These are phyloP conservation scores for Ophiostoma sp. DNA, from an alignment of 2,329 filamentous ascomycete genomes.

Conservation along the genomic window DNA sequence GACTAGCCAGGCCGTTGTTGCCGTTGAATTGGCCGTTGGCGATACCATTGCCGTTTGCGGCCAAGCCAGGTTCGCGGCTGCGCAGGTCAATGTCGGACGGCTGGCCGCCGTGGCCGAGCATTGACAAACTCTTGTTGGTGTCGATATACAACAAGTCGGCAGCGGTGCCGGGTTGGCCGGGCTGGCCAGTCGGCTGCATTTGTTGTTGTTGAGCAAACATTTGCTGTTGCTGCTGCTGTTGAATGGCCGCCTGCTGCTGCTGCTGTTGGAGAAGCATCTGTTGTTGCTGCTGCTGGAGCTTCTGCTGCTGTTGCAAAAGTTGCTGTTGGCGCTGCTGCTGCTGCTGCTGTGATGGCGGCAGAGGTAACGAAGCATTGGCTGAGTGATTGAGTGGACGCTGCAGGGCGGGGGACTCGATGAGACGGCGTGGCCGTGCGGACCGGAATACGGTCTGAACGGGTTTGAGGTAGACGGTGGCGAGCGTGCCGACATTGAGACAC, in stretches of 20 bases:
- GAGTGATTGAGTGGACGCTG: conserved; percentile 65
- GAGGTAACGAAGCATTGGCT: conserved; percentile 17
- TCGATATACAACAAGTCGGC: conserved; percentile 43
- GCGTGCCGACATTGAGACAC: conserved; percentile 91
- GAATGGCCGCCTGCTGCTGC: conserved; percentile 17
- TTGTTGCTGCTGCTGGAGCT: conserved; percentile 22
- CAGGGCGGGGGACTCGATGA: conserved; percentile 81
- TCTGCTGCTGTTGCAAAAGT: conserved; percentile 16
- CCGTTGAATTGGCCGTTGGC: conserved; percentile 27
- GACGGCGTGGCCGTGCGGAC: conserved; percentile 73
- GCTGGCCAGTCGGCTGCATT: conserved; percentile 9
- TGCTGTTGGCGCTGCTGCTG: conserved; percentile 22
- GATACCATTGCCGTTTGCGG: neutral
- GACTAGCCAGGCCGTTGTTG: conserved; percentile 50
- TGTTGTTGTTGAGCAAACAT: conserved; percentile 22
- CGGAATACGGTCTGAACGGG: conserved; percentile 97
- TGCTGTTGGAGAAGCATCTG: conserved; percentile 25
- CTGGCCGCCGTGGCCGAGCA: conserved; percentile 57
- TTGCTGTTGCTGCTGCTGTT: conserved; percentile 25
- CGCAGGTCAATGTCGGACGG: conserved; percentile 52
- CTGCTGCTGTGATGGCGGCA: conserved; percentile 33
- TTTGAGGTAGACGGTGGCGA: conserved; percentile 97
- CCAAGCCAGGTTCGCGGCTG: conserved; percentile 33
- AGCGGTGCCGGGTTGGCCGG: neutral
- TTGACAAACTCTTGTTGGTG: conserved; percentile 60